Base-by-base conservation (phyloP, 192 early-diverging fungal species). In the Backusella tuberculispora region DNA sequence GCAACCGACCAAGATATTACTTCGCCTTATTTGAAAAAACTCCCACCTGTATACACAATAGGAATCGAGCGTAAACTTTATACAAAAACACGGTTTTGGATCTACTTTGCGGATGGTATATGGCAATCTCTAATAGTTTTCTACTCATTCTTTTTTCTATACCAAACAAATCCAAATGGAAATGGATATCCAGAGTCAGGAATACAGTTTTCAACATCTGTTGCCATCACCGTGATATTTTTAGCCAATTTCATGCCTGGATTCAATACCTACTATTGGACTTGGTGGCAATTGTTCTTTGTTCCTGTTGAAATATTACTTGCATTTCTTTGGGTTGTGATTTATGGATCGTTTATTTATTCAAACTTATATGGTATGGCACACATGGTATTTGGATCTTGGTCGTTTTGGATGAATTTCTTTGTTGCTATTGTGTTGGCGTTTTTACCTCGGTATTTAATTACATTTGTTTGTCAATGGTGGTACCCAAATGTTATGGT, bases 61-160 rank as follows among this genome's bases (percentile, higher is more conserved):
- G 97, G 97, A 21, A 96, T 98, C 69, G 85, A 88, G 41, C 91
- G 96, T 76, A 85, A 86, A 46, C 88, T 96, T 21, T 98, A 93
- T 77, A 95, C 88, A 67, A 91, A 92, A 83, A 85, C 83, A 73
- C 88, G 94, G 48, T 99, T 97, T 77, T 95, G 91, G 85, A 47
- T 90, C 65, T 98, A 95, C 78, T 90, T 97, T 74, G 38, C 92
- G 14, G 95, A 99, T 76, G 97, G 92, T 34, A 81, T 98, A 26
- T 99, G 94, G 88, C 96, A 98, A 84, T 97, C 96, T 5, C 75
- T 95, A 12, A 88, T 97, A 13, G 93, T 93, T 63, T 99, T 89
- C 79, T 95, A 94, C 78, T 87, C 88, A 40, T 92, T 91, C 76
- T 87, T 90, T 56, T 76, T 90, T 41, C 87, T 91, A 47, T 87